Evolutionary conservation across 495 filamentous ascomycete species (phyloP).

Genomic region (Letharia columbiana): DNA sequence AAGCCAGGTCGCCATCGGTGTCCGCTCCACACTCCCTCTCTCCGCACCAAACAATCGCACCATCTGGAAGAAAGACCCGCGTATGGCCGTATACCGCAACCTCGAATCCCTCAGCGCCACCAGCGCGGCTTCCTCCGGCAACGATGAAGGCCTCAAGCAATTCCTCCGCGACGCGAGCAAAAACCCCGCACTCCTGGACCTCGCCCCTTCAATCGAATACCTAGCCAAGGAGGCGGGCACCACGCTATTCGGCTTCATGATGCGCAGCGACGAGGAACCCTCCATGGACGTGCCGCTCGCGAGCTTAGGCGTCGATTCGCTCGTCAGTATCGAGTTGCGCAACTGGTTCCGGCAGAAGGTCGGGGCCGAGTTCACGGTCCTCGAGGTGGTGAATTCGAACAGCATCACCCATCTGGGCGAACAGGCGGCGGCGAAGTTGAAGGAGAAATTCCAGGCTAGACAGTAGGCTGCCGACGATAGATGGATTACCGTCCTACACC

Average conservation of each 20-base stretch:
- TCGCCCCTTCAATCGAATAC: conserved; percentile 9
- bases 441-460: conserved; percentile 8
- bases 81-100: conserved; percentile 30
- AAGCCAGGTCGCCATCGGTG: conserved; percentile 19
- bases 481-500: too few species aligned
- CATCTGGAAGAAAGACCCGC: conserved; percentile 26
- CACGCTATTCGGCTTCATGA: conserved; percentile 33
- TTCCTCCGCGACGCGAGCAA: conserved; percentile 18
- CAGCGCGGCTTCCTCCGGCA: neutral
- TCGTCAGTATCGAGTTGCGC: conserved; percentile 42
- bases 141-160: conserved; percentile 21
- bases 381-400: conserved; percentile 28
- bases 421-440: conserved; percentile 18
- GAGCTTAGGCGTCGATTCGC: conserved; percentile 36
- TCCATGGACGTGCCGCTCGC: conserved; percentile 30
- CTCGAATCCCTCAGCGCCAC: neutral
- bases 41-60: conserved; percentile 18
- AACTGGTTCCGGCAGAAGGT: conserved; percentile 37
- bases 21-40: conserved; percentile 7
- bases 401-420: conserved; percentile 24
- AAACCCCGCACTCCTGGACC: conserved; percentile 17
- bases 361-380: conserved; percentile 32
- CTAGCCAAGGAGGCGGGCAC: conserved; percentile 26
- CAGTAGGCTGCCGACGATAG: too few species aligned
- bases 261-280: conserved; percentile 36